phyloP scores from a whole-genome alignment of 2,329 filamentous ascomycete species.

The Dactylellina drechsleri region DNA sequence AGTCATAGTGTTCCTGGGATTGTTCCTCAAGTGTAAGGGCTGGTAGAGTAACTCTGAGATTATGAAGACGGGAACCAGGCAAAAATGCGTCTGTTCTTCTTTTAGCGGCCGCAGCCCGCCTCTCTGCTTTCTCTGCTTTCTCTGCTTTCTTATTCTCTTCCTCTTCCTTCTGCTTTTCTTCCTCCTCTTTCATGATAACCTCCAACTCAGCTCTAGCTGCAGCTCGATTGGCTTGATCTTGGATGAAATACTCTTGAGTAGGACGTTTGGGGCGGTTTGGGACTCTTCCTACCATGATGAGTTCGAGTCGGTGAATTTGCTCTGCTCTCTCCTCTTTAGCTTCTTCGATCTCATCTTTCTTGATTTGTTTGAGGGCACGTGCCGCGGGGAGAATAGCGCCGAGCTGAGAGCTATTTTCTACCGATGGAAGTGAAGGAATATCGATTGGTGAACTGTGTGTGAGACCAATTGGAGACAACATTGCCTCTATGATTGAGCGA shows the following conservation, averaged over 20 bases:
- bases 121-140: background rate
- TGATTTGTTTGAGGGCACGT: background rate
- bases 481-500: background rate
- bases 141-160: background rate
- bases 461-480: conserved; percentile 4
- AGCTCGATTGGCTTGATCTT: background rate
- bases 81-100: background rate
- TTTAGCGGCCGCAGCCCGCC: too few species aligned
- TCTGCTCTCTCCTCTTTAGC: background rate
- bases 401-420: background rate
- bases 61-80: background rate
- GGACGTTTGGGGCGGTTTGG: background rate
- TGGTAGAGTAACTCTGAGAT: background rate
- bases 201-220: background rate
- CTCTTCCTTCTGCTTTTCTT: background rate
- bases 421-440: background rate
- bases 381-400: background rate
- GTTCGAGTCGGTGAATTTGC: background rate
- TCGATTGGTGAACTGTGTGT: background rate
- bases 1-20: background rate
- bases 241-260: background rate
- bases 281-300: background rate
- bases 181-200: background rate
- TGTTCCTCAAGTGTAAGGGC: background rate
- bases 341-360: background rate